Evolutionary conservation across 1,284 basidiomycete species (phyloP), one percentile per base, ranked within the genome.

Genomic region (Neolentinus lepideus): DNA sequence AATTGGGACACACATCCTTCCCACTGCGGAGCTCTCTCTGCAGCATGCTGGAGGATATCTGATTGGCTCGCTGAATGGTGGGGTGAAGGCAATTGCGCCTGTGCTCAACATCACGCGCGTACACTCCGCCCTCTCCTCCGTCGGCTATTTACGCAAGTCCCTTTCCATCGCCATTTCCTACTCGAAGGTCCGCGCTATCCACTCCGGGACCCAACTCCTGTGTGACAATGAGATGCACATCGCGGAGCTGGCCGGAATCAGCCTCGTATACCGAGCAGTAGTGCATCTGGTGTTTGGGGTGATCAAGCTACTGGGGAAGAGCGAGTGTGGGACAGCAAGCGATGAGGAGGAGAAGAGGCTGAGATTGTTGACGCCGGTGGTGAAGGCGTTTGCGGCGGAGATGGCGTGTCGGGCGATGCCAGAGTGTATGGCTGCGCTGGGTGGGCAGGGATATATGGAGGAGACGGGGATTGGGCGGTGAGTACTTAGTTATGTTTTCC

Each of bases 401-500:
- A 82, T 83, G 61, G 80, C 80, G 0, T 77, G 76, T 51, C 67
- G 76, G 0, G 84, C 79, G 2, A 84, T 90, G 73, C 82, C 88
- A 59, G 85, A 88, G 58, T 81, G 85, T 43, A 90, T 92, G 86
- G 75, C 83, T 43, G 74, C 82, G 3, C 72, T 92, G 2, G 90
- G 90, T 27, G 90, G 89, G 1, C 84, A 85, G 53, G 90, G 90
- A 0, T 92, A 91, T 63, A 91, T 92, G 88, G 86, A 90, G 62
- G 89, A 92, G 65, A 84, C 80, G 51, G 81, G 78, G 0, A 78
- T 88, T 55, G 83, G 81, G 11, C 73, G 79, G 71, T 75, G 64
- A 54, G 79, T 53, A 26, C 10, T 43, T 46, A 51, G 22, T 16
- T 52, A 26, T 21, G 31, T 36, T 54, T 45, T 55, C 48, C 9